A percentile compares a stretch with the other conserved stretches of the same genome.
phyloP scores from a whole-genome alignment of 164 flowering plant genomes.

The Stephania yunnanensis region DNA sequence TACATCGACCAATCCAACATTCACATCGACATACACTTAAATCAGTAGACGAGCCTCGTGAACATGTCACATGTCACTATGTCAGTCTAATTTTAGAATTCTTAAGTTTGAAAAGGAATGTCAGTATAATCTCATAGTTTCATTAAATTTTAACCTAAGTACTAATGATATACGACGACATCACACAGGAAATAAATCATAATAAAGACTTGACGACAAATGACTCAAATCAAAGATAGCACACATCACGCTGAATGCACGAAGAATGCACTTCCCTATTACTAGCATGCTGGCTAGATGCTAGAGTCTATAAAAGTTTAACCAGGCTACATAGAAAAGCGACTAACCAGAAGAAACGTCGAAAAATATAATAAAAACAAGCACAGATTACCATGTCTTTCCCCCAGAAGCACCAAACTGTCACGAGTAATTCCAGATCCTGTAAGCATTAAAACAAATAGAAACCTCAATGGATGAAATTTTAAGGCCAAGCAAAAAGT shows the following conservation, averaged over 20 bases:
- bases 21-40: background rate
- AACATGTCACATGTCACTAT: background rate
- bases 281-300: background rate
- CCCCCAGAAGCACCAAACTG: slow-evolving; percentile 75
- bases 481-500: background rate
- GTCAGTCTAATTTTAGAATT: background rate
- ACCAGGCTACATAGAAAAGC: background rate
- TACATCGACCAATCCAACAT: background rate
- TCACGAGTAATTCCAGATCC: slow-evolving; percentile 86
- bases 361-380: background rate
- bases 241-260: no score
- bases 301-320: background rate
- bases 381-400: slow-evolving; percentile 59
- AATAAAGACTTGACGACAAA: background rate
- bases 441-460: slow-evolving; percentile 27
- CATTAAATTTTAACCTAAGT: background rate
- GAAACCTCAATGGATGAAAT: slow-evolving; percentile 1
- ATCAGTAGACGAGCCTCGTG: background rate
- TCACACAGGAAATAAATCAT: background rate
- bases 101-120: background rate
- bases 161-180: background rate
- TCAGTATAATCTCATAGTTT: no score
- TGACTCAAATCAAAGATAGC: background rate
- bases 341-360: background rate
- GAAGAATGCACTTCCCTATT: no score